phyloP scores from a whole-genome alignment of 75 land plant genomes.

The Picea sitchensis region DNA sequence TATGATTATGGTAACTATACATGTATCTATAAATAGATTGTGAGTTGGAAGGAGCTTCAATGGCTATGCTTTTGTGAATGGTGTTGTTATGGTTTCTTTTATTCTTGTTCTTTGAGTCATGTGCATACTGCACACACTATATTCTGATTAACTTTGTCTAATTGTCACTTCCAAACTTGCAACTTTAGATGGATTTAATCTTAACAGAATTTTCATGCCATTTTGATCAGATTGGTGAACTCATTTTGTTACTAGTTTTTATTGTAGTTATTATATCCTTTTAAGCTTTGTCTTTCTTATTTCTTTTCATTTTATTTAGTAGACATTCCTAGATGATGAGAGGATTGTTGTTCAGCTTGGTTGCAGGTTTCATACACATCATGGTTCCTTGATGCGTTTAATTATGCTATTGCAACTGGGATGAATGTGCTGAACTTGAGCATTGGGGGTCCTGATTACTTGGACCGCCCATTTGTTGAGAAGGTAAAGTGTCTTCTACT shows the following conservation, averaged over 20 bases:
- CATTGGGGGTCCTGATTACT: conserved; percentile 97
- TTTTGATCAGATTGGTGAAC: not conserved
- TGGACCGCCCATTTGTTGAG: conserved; percentile 96
- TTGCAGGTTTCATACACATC: conserved; percentile 99
- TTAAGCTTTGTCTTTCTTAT: not conserved
- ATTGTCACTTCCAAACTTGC: too few relatives aligned
- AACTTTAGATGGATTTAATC: too few relatives aligned
- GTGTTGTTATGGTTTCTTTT: too few relatives aligned
- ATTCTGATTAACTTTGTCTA: too few relatives aligned
- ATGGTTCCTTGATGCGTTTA: conserved; percentile 99
- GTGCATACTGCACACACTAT: too few relatives aligned
- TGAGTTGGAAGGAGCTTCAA: too few relatives aligned
- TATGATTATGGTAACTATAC: too few relatives aligned
- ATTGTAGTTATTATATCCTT: not conserved
- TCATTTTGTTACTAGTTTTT: not conserved
- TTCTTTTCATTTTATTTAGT: not conserved
- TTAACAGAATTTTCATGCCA: not conserved
- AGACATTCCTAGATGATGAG: conserved; percentile 42
- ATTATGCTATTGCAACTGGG: conserved; percentile 94
- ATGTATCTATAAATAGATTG: too few relatives aligned
- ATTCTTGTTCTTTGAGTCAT: too few relatives aligned
- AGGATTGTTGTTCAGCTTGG: conserved; percentile 51
- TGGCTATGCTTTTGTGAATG: too few relatives aligned
- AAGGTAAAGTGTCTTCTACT: conserved; percentile 47
- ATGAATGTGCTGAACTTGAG: conserved; percentile 97